Base-by-base conservation (phyloP, 768 basidiomycete species). In the Tricholoma matsutake region DNA sequence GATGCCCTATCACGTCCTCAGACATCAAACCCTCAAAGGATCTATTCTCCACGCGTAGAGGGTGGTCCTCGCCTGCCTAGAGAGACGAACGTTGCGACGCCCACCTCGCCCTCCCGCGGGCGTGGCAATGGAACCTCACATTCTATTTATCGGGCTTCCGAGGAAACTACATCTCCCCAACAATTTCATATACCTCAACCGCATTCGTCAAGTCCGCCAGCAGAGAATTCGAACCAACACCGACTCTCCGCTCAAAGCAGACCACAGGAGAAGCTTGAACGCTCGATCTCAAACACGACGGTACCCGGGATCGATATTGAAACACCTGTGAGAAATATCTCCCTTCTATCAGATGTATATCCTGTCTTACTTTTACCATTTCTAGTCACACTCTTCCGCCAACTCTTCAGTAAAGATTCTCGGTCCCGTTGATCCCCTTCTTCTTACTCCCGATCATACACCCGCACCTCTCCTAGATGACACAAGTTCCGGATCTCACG, bases 231-330 rank as follows among this genome's bases (percentile, higher is more conserved):
- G 28, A 28, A 49, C 41, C 69, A 69, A 25, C 65, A 63, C 28
- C 69, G 57, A 28, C 56, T 35, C 67, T n/a, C 49, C 9, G 16
- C 43, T 10, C 56, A 39, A 6, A 55, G 39, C 4, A 18, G 52
- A 13, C 56, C 37, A 9, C 22, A 69, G 34, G 62, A 69, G 52
- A 67, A 69, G 65, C 71, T 69, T 37, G 68, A 52, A 55, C 28
- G 32, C 52, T 59, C 32, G 58, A 67, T 61, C 6, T 80, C 79
- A 0, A 69, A 69, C 32, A 65, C 68, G 14, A 76, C 73, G 39
- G 72, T 82, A 18, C 78, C 76, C 3, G 72, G 74, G 37, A 83
- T 83, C 57, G 63, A 77, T 37, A 73, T 83, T 31, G 75, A 81
- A 67, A 75, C 82, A 14, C 83, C 82, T 11, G 82, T 83, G 64